phyloP scores from a whole-genome alignment of 1,284 basidiomycete species.

The Rhodotorula sp. region DNA sequence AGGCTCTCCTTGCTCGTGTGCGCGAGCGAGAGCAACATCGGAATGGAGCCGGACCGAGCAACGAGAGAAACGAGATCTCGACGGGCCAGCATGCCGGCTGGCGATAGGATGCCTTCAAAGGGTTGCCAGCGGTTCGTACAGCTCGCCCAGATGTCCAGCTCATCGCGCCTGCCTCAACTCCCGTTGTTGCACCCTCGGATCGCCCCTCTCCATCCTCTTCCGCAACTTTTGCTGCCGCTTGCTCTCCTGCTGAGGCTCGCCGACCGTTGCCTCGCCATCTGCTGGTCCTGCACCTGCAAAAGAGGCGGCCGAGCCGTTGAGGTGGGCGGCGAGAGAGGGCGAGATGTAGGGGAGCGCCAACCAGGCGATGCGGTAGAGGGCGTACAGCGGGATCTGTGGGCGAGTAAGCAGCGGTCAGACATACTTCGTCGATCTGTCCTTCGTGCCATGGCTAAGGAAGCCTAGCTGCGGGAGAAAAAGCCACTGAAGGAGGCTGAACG shows the following conservation, averaged over 20 bases:
- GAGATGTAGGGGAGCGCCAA: slow-evolving; percentile 40
- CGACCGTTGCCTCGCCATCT: neutral
- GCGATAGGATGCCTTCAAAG: neutral
- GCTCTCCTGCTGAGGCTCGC: neutral
- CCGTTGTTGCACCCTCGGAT: slow-evolving; percentile 16
- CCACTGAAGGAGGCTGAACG: slow-evolving; percentile 17
- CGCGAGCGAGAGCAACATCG: neutral
- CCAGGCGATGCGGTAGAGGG: slow-evolving; percentile 44
- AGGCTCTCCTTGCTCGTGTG: neutral
- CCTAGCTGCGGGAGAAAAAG: neutral
- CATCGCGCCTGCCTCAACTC: slow-evolving; percentile 5
- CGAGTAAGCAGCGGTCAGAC: neutral
- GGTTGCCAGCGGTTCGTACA: neutral
- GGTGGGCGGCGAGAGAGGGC: slow-evolving; percentile 41
- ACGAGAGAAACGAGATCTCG: neutral
- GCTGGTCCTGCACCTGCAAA: neutral
- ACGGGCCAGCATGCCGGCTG: neutral
- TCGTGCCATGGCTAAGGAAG: neutral
- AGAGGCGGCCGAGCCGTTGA: slow-evolving; percentile 6
- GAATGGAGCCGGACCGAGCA: neutral
- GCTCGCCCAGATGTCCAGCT: neutral
- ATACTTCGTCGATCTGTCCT: too few relatives aligned
- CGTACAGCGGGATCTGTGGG: slow-evolving; percentile 49
- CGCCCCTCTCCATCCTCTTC: slow-evolving; percentile 37
- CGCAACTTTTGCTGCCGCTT: slow-evolving; percentile 37